phyloP scores from a whole-genome alignment of 306 rosid genomes.

The Begonia fuchsioides region DNA sequence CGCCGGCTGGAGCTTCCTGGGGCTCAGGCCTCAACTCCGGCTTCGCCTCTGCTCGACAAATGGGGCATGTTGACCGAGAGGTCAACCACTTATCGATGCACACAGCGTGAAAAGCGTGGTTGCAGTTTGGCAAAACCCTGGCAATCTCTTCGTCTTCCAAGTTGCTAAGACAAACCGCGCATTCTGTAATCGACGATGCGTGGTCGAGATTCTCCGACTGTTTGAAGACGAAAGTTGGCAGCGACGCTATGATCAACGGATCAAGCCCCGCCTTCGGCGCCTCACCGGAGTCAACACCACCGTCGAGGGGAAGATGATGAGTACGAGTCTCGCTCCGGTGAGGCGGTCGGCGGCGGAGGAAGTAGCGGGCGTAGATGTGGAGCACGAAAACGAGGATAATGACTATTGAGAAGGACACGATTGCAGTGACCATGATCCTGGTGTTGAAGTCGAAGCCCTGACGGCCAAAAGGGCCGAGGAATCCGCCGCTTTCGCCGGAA shows the following conservation, averaged over 20 bases:
- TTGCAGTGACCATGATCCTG: background rate
- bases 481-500: too few species aligned
- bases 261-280: constrained; percentile 16
- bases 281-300: background rate
- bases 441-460: too few species aligned
- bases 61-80: constrained; percentile 28
- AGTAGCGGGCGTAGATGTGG: background rate
- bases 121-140: constrained; percentile 27
- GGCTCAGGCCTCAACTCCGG: constrained; percentile 1
- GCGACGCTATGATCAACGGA: constrained; percentile 18
- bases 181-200: constrained; percentile 9
- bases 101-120: constrained; percentile 28
- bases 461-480: too few species aligned
- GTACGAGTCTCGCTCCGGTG: background rate
- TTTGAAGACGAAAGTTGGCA: constrained; percentile 19
- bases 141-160: constrained; percentile 14
- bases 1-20: background rate
- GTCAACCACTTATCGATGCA: constrained; percentile 33
- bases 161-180: constrained; percentile 28
- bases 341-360: background rate
- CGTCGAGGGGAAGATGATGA: background rate
- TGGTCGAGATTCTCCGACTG: background rate
- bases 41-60: constrained; percentile 25
- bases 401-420: background rate
- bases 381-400: background rate